Base-by-base conservation (phyloP, 1,139 yeast genomes). In the Sugiyamaella paludigena region DNA sequence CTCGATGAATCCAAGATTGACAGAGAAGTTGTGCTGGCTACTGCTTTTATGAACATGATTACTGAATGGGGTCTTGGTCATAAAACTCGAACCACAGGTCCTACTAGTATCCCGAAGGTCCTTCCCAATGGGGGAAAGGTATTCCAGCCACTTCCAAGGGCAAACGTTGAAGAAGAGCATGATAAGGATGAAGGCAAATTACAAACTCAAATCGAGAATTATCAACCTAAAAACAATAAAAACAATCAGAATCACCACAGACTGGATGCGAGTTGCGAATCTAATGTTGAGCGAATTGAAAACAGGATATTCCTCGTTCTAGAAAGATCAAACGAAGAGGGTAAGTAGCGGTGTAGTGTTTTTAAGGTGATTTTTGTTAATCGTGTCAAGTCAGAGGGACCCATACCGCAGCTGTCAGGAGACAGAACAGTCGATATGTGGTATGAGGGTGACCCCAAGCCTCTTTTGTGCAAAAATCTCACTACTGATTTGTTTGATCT, bases 41-140 rank as follows among this genome's bases (percentile, higher is more conserved):
- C 85, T 7, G 83, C 77, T 0, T 81, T 80, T 56, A 66, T 79
- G 49, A 72, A 83, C 13, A 80, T 81, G 81, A 68, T 78, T 64
- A 78, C 84, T 10, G 82, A 79, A 62, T 81, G 86, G 87, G 81
- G 82, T 13, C 63, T 71, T 47, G 82, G 83, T 29, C 76, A 71
- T 58, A 69, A 66, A 51, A 77, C 81, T 7, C 77, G 75, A 47
- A 78, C 82, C 13, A 69, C 76, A 46, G 83, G 83, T 7, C 83
- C 83, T 15, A 77, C 82, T 4, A 65, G 45, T 43, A 48, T 63
- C 16, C 55, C 60, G 15, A 59, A 50, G 36, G 15, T 26, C 10
- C 29, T 45, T n/a, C 36, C 31, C 7, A 47, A 34, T 16, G 45
- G 45, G 15, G 35, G 45, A 11, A 40, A 9, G 34, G 48, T 38